Evolutionary conservation across 306 rosid species (phyloP).

Genomic region (Psophocarpus tetragonolobus): DNA sequence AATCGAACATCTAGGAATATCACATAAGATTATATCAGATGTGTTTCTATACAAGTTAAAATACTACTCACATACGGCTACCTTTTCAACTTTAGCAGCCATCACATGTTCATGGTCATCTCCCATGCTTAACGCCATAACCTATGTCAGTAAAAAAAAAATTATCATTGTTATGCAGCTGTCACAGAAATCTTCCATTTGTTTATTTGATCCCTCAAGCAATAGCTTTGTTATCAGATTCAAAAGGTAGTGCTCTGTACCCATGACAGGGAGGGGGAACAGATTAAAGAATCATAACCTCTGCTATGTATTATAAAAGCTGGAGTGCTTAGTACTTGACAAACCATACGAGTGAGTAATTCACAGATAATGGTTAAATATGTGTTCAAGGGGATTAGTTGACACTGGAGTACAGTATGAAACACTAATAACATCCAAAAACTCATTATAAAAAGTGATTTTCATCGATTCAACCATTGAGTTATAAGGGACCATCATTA

Average conservation of each 20-base stretch:
- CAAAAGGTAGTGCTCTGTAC: constrained; percentile 4
- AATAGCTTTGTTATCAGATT: constrained; percentile 16
- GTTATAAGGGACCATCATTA: neutral
- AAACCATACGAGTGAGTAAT: neutral
- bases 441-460: neutral
- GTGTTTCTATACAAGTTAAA: neutral
- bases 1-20: constrained; percentile 69
- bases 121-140: constrained; percentile 86
- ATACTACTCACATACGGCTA: constrained; percentile 18
- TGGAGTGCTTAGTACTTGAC: neutral
- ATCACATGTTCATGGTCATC: constrained; percentile 78
- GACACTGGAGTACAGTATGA: neutral
- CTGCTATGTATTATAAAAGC: neutral
- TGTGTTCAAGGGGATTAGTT: neutral
- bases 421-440: neutral
- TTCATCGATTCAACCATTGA: neutral
- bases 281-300: neutral
- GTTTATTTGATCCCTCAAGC: constrained; percentile 8
- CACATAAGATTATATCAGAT: constrained; percentile 24
- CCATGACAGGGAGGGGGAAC: neutral
- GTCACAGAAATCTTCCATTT: neutral
- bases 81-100: constrained; percentile 93
- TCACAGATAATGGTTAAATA: neutral
- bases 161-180: constrained; percentile 21
- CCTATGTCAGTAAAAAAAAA: constrained; percentile 51